Conservation (phyloP, 768 basidiomycete species). For the Multifurca ochricompacta region DNA sequence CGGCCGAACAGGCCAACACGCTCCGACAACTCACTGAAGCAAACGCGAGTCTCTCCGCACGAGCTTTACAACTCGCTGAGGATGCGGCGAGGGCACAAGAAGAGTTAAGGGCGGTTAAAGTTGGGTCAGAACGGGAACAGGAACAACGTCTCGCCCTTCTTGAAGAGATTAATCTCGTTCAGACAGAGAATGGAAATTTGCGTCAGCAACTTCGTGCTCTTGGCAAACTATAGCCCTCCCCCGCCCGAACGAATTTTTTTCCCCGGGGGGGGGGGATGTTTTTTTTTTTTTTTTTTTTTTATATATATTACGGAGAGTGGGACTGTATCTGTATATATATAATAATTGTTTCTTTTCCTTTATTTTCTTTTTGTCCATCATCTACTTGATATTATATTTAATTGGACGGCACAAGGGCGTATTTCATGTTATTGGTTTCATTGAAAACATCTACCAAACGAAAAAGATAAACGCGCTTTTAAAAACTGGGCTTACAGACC, state of each 20-base stretch:
- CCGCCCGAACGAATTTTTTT: background rate
- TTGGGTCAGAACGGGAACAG: conserved; percentile 63
- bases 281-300: background rate
- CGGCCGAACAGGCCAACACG: conserved; percentile 67
- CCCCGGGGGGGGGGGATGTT: background rate
- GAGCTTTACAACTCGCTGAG: conserved; percentile 61
- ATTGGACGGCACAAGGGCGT: too few species aligned
- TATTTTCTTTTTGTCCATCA: too few species aligned
- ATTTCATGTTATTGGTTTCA: too few species aligned
- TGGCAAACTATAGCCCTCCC: conserved; percentile 39
- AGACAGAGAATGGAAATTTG: conserved; percentile 67
- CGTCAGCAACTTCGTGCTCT: conserved; percentile 59
- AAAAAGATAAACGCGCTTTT: too few species aligned
- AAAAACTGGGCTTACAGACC: too few species aligned
- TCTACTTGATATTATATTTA: too few species aligned
- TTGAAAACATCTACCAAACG: too few species aligned
- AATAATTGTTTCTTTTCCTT: too few species aligned
- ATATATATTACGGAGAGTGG: background rate
- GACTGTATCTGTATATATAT: too few species aligned
- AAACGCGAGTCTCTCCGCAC: conserved; percentile 69
- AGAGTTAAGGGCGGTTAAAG: conserved; percentile 46
- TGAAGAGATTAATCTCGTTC: conserved; percentile 80
- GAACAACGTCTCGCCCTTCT: conserved; percentile 75
- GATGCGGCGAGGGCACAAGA: conserved; percentile 60
- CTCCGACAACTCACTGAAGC: conserved; percentile 67